These are phyloP conservation scores for Babesia bovis DNA, from an alignment of 169 alveolate species.

Conservation along the genomic window DNA sequence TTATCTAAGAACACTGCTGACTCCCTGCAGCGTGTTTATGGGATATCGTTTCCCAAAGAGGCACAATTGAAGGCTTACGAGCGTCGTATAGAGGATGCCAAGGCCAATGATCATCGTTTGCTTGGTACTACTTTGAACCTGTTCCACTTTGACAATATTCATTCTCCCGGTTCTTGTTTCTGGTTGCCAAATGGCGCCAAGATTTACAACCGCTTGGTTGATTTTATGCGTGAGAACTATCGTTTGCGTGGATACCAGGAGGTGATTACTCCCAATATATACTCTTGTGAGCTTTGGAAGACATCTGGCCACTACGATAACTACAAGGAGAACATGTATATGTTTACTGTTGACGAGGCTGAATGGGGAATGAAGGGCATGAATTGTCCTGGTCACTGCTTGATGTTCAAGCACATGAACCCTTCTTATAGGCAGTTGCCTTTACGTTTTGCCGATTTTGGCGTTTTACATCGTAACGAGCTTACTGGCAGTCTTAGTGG, in stretches of 20 bases:
- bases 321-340: conserved; percentile 88
- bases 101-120: conserved; percentile 97
- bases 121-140: conserved; percentile 91
- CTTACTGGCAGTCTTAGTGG: conserved; percentile 97
- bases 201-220: conserved; percentile 93
- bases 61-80: conserved; percentile 91
- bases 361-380: conserved; percentile 99
- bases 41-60: conserved; percentile 96
- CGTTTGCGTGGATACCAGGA: conserved; percentile 81
- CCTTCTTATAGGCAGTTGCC: conserved; percentile 97
- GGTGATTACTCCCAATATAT: conserved; percentile 96
- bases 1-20: conserved; percentile 93
- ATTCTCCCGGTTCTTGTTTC: conserved; percentile 90
- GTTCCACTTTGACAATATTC: conserved; percentile 92
- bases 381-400: conserved; percentile 99
- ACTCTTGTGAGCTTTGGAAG: conserved; percentile 93
- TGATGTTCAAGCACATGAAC: conserved; percentile 87
- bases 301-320: conserved; percentile 98
- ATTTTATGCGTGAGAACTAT: conserved; percentile 86
- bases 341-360: conserved; percentile 91
- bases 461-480: conserved; percentile 98
- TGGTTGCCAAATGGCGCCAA: conserved; percentile 97
- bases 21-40: conserved; percentile 97
- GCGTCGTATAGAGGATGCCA: conserved; percentile 94
- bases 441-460: conserved; percentile 97